These are phyloP conservation scores for Rossbeevera mucosa DNA, from an alignment of 768 basidiomycete species.

Conservation along the genomic window DNA sequence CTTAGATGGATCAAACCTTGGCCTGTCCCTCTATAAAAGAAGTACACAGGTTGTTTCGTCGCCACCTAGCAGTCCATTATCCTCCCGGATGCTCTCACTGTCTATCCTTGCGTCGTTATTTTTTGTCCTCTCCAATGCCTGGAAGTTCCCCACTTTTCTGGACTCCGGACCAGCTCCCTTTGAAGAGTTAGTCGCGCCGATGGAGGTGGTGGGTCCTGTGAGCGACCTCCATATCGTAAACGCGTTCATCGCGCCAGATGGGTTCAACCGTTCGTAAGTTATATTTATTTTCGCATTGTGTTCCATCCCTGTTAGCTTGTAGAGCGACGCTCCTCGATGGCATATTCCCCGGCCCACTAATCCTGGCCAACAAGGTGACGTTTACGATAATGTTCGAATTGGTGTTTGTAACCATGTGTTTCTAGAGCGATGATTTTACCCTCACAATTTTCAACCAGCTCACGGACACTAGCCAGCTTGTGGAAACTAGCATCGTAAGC, in stretches of 20 bases:
- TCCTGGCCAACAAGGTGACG: constrained; percentile 35
- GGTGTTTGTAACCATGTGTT: not conserved
- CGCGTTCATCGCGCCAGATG: constrained; percentile 42
- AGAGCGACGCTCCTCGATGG: constrained; percentile 43
- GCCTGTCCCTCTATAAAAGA: constrained; percentile 8
- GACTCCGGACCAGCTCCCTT: not conserved
- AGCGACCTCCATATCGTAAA: constrained; percentile 35
- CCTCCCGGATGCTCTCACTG: constrained; percentile 2
- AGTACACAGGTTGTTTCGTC: no score
- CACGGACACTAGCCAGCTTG: not conserved
- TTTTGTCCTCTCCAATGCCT: constrained; percentile 3
- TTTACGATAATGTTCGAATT: not conserved
- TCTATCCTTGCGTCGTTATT: constrained; percentile 8
- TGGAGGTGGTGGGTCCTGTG: constrained; percentile 17
- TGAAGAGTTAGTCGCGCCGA: not conserved
- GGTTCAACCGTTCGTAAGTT: constrained; percentile 38
- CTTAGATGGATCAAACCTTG: not conserved
- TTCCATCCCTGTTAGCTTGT: not conserved
- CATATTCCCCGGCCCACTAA: constrained; percentile 44
- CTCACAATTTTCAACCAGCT: constrained; percentile 40
- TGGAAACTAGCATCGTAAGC: not conserved
- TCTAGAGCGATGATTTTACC: constrained; percentile 35
- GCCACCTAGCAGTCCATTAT: not conserved
- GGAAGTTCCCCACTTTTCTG: not conserved
- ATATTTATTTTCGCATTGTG: not conserved